Evolutionary conservation across 257 asterid genomes (phyloP).

Genomic region (Nicotiana paniculata): DNA sequence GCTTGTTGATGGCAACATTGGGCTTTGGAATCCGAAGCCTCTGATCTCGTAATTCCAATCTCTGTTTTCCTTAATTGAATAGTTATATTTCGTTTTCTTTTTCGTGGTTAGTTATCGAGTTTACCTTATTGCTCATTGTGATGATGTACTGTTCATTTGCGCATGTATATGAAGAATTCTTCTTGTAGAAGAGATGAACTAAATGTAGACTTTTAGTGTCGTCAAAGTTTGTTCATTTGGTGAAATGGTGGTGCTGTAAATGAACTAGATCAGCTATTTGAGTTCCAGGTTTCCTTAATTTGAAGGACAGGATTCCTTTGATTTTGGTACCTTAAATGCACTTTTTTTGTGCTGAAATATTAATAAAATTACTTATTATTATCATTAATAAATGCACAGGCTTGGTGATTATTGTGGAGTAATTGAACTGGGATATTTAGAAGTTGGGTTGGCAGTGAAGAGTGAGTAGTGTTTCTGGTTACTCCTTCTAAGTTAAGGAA

Average conservation of each 20-base stretch:
- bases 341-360: neutral
- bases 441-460: neutral
- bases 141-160: neutral
- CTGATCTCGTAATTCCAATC: slow-evolving; percentile 60
- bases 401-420: neutral
- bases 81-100: neutral
- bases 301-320: neutral
- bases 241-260: neutral
- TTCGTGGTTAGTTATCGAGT: neutral
- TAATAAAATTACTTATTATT: neutral
- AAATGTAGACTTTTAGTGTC: neutral
- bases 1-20: slow-evolving; percentile 87
- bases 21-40: slow-evolving; percentile 84
- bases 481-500: neutral
- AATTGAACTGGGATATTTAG: neutral
- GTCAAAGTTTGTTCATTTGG: neutral
- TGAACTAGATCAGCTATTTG: neutral
- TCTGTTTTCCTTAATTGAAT: neutral
- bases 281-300: neutral
- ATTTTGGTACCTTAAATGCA: neutral
- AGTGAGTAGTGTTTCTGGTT: neutral
- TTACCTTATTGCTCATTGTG: neutral
- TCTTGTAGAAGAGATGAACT: neutral
- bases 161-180: neutral
- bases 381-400: neutral